Conservation (phyloP, 768 basidiomycete genomes). For the Kwoniella newhampshirensis region DNA sequence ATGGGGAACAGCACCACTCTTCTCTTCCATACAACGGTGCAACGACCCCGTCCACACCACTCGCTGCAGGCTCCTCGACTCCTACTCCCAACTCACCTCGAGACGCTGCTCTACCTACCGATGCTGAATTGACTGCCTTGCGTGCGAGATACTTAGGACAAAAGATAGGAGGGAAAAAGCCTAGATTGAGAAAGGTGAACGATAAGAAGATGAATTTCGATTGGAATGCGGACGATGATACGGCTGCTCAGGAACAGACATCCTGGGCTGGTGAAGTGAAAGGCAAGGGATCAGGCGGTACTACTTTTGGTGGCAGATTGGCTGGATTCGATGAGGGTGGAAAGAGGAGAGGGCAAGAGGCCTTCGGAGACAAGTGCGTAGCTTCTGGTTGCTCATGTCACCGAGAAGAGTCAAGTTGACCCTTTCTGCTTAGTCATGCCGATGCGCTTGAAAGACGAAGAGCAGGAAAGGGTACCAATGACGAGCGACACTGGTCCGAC, state of each 20-base stretch:
- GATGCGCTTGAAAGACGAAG: conserved; percentile 79
- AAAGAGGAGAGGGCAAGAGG: conserved; percentile 25
- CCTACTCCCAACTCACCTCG: conserved; percentile 42
- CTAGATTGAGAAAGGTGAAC: conserved; percentile 61
- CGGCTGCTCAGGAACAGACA: conserved; percentile 59
- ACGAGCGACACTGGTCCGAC: conserved; percentile 97
- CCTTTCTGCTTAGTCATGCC: conserved; percentile 59
- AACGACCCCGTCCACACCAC: conserved; percentile 19
- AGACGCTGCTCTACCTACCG: conserved; percentile 55
- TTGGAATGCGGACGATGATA: conserved; percentile 97
- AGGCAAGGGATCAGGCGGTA: conserved; percentile 36
- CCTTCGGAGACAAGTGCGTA: conserved; percentile 20
- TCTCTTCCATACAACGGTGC: conserved; percentile 19
- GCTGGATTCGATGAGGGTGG: conserved; percentile 51
- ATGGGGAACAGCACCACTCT: not conserved
- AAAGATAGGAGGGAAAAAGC: conserved; percentile 35
- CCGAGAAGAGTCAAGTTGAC: not conserved
- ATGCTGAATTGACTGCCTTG: conserved; percentile 75
- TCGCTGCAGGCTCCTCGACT: conserved; percentile 50
- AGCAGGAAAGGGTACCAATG: conserved; percentile 75
- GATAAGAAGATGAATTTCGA: conserved; percentile 99
- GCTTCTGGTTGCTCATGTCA: not conserved
- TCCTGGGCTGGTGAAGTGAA: conserved; percentile 34
- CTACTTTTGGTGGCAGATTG: conserved; percentile 50
- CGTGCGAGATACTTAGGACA: conserved; percentile 86